Conservation (phyloP, 208 protist species). For the Acanthamoeba pearcei region DNA sequence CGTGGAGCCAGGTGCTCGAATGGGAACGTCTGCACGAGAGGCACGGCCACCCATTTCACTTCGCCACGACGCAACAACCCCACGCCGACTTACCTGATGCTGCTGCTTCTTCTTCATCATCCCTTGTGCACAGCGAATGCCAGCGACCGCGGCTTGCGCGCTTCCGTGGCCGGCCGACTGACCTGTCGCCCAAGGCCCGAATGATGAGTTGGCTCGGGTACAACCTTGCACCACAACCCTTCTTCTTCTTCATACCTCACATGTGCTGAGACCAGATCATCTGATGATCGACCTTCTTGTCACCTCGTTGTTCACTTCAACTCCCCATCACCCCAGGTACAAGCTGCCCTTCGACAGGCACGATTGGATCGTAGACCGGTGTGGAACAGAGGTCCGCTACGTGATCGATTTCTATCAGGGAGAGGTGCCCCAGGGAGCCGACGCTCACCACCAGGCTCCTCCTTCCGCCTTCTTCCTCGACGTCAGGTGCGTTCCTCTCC, state of each 20-base stretch:
- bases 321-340: background rate
- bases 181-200: conserved; percentile 84
- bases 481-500: background rate
- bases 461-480: conserved; percentile 51
- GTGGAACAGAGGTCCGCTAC: conserved; percentile 81
- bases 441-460: background rate
- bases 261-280: too few species aligned
- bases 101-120: background rate
- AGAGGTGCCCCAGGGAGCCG: conserved; percentile 60
- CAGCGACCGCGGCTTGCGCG: conserved; percentile 78
- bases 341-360: conserved; percentile 87
- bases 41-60: background rate
- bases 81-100: background rate
- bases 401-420: conserved; percentile 83
- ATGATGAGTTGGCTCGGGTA: conserved; percentile 82
- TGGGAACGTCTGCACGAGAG: conserved; percentile 81
- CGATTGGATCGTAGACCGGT: conserved; percentile 87
- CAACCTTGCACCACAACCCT: background rate
- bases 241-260: background rate
- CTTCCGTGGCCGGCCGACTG: conserved; percentile 83
- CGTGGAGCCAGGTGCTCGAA: conserved; percentile 83
- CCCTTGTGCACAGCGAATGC: conserved; percentile 65
- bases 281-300: background rate
- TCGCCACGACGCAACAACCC: background rate
- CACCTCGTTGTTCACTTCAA: background rate